Percentiles rank a stretch among this genome's conserved stretches.
These are phyloP conservation scores for Aegle marmelos DNA, from an alignment of 345 rosid genomes.

Conservation along the genomic window DNA sequence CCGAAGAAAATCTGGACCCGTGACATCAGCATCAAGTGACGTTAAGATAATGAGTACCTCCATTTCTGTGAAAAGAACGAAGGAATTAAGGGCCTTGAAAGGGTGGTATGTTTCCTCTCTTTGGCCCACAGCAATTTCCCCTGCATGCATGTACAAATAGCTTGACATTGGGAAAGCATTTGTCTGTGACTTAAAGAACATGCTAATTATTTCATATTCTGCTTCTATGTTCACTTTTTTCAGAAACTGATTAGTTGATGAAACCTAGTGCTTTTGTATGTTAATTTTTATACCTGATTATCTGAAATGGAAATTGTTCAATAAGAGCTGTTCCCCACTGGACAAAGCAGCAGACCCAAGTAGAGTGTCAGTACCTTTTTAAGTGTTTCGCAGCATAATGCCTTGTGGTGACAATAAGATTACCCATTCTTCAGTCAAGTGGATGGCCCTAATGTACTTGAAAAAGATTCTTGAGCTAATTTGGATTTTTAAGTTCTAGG, in stretches of 20 bases:
- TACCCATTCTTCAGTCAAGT: background rate
- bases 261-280: background rate
- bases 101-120: slow-evolving; percentile 70
- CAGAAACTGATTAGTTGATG: background rate
- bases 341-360: background rate
- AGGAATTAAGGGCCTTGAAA: slow-evolving; percentile 76
- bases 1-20: slow-evolving; percentile 32
- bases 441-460: background rate
- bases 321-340: background rate
- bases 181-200: background rate
- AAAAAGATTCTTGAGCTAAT: background rate
- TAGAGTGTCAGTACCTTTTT: background rate
- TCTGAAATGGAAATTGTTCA: background rate
- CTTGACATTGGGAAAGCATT: background rate
- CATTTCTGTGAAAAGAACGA: slow-evolving; percentile 70
- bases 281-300: background rate
- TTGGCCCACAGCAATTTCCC: slow-evolving; percentile 3
- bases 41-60: slow-evolving; percentile 51
- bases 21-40: slow-evolving; percentile 36
- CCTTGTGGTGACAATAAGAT: background rate
- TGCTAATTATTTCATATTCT: background rate
- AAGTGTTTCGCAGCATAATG: background rate
- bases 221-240: background rate
- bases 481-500: background rate
- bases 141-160: slow-evolving; percentile 7